Base-by-base conservation (phyloP, 208 protist genomes). In the Trypanosoma cruzi region DNA sequence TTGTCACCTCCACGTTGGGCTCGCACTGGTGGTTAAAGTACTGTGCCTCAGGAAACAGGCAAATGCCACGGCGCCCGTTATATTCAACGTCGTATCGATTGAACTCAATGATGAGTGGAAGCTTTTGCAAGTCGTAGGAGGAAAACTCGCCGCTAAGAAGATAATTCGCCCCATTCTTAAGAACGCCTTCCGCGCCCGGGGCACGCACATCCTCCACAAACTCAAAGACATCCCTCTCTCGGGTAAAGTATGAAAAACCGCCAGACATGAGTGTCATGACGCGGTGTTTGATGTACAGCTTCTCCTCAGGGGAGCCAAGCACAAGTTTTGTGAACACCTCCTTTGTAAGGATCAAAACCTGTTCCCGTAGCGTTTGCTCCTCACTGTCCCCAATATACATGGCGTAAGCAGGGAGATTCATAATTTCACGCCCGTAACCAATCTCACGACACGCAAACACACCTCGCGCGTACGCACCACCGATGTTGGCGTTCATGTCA, bases 21-120 rank as follows among this genome's bases (percentile, higher is more conserved):
- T 95, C 86, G 71, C 89, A 95, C 68, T 82, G 86, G 74, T 95
- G 89, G 54, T 95, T 95, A 34, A 95, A 86, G 71, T 90, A 92
- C 22, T 80, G 89, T 16, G 82, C 89, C 66, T 95, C 86, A 0
- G 89, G 86, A 44, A 95, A 95, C 31, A 95, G 65, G 65, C 86
- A 92, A 54, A 95, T 84, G 22, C 89, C 89, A 18, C 84, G 73
- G 32, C 86, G 79, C 26, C 86, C 86, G 57, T 82, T 83, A 75
- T 95, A 92, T 73, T 92, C 86, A 37, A 95, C 84, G 40, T 95
- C 89, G 49, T 88, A 86, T 26, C 89, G 86, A 64, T 95, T 95
- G 64, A 95, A 95, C 71, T 95, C 89, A 24, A 95, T 62, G 49
- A 92, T 90, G 22, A 92, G 82, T 3, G 89, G 86, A 24, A 95